Percentiles rank a stretch among this genome's conserved stretches.
phyloP scores from a whole-genome alignment of 345 rosid species.

The Arabis hirsuta region DNA sequence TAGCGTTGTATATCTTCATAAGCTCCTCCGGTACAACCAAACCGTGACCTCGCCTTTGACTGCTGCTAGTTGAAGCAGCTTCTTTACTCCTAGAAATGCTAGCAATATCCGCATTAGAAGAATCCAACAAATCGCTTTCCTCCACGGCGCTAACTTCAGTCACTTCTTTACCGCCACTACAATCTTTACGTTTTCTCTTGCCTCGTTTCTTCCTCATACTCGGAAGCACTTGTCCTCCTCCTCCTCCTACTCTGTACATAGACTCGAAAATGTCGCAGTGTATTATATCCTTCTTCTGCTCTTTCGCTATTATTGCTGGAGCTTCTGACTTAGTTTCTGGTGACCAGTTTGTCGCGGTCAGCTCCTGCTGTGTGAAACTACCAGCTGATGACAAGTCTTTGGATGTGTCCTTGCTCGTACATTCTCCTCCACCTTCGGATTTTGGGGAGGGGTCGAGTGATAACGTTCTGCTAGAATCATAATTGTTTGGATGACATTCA shows the following conservation, averaged over 20 bases:
- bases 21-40: slow-evolving; percentile 46
- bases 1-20: slow-evolving; percentile 52
- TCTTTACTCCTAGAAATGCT: slow-evolving; percentile 55
- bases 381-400: slow-evolving; percentile 78
- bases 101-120: slow-evolving; percentile 41
- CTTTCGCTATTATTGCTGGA: slow-evolving; percentile 39
- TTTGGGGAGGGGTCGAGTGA: slow-evolving; percentile 59
- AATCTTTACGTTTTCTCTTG: slow-evolving; percentile 78
- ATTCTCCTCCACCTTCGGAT: slow-evolving; percentile 55
- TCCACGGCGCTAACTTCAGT: slow-evolving; percentile 74
- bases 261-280: slow-evolving; percentile 47
- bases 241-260: slow-evolving; percentile 40
- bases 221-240: slow-evolving; percentile 49
- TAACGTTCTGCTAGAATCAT: slow-evolving; percentile 69
- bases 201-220: slow-evolving; percentile 73
- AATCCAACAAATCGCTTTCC: slow-evolving; percentile 62
- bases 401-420: slow-evolving; percentile 60
- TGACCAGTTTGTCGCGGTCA: slow-evolving; percentile 56
- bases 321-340: slow-evolving; percentile 52
- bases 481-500: slow-evolving; percentile 42
- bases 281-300: slow-evolving; percentile 30
- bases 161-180: slow-evolving; percentile 49
- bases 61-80: slow-evolving; percentile 45
- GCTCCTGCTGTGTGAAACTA: slow-evolving; percentile 74
- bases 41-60: slow-evolving; percentile 35